Conservation (phyloP, 148 eudicot genomes). For the Rhododendron ovatum region DNA sequence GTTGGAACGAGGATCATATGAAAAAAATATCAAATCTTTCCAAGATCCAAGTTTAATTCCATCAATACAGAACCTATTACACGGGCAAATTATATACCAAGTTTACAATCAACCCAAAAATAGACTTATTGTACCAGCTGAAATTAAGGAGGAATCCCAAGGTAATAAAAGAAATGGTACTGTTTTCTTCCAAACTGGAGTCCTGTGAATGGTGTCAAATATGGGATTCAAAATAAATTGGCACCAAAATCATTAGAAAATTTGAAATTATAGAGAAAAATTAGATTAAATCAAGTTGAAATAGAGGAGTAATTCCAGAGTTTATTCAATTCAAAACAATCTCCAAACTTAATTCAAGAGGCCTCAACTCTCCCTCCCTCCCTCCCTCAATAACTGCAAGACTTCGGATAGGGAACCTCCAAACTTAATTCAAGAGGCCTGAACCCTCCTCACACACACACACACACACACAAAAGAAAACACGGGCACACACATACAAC, state of each 20-base stretch:
- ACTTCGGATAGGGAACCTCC: background rate
- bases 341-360: no score
- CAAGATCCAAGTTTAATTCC: background rate
- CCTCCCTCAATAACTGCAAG: background rate
- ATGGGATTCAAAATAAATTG: background rate
- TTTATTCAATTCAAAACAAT: no score
- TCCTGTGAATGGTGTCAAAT: background rate
- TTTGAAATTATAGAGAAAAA: background rate
- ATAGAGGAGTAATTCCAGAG: background rate
- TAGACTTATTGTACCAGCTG: background rate
- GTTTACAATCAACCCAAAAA: background rate
- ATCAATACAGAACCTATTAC: background rate
- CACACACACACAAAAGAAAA: background rate
- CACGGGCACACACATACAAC: background rate
- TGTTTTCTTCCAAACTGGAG: background rate
- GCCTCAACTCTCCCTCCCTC: no score
- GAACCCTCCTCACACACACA: no score
- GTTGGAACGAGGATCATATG: background rate
- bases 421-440: background rate
- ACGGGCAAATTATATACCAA: background rate
- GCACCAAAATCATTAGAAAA: background rate
- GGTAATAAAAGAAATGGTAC: background rate
- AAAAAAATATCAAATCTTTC: background rate
- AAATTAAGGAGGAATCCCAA: conserved; percentile 1
- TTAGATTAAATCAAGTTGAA: background rate